Base-by-base conservation (phyloP, 306 rosid genomes). In the Ammopiptanthus mongolicus region DNA sequence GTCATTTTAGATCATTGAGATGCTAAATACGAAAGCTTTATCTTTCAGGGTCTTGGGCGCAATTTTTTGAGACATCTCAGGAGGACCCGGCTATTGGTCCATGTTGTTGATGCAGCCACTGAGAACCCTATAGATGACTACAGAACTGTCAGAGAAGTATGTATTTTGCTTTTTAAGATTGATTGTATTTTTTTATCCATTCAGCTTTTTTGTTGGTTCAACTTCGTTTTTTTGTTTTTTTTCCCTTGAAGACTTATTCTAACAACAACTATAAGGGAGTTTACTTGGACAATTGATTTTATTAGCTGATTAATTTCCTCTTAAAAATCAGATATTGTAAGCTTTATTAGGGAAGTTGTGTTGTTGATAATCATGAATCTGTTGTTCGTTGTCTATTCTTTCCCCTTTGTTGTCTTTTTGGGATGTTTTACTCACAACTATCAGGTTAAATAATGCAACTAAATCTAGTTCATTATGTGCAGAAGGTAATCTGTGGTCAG, bases 31-130 rank as follows among this genome's bases (percentile, higher is more conserved):
- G 57, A 67, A 80, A 53, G 5, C 28, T 50, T 58, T 64, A 69
- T 65, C 70, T 83, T 82, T 69, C 69, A 95, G 96, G 99, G 97
- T 53, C 98, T 96, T 67, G 99, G 99, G 48, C 97, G 98, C 61
- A 90, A 96, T 87, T 96, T 96, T 69, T 79, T 89, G 82, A 87
- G 99, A 80, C 99, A 96, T 78, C 85, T 95, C 70, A 86, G 99
- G 83, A 87, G 99, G 88, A 96, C 99, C 18, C 88, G 93, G 42
- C 78, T 90, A 13, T 73, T 95, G 78, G 99, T 96, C 79, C 99
- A 92, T 87, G 92, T 92, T 81, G 91, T 95, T 80, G 99, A 96
- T 78, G 97, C 97, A 44, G 87, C 99, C 65, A 74, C 96, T 2
- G 93, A 86, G 82, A 81, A 89, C 82, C 98, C 99, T 72, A 62